These are phyloP conservation scores for Sporothrix phasma DNA, from an alignment of 2,329 filamentous ascomycete species.

Conservation along the genomic window DNA sequence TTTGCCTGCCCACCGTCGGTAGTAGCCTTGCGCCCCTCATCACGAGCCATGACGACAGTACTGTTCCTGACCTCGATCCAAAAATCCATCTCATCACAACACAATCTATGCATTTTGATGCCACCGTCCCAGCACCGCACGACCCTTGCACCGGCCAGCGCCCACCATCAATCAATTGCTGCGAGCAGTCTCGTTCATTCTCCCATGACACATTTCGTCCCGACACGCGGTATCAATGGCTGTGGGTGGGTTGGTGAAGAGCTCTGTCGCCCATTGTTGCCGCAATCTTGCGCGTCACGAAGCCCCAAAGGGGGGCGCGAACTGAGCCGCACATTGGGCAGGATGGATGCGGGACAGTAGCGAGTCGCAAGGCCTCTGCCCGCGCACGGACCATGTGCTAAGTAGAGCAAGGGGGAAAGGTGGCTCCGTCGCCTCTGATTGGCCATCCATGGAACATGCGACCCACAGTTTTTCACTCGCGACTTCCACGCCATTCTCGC, in stretches of 20 bases:
- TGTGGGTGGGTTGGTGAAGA: neutral
- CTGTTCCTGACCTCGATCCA: neutral
- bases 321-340: neutral
- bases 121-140: neutral
- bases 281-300: neutral
- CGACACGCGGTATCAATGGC: neutral
- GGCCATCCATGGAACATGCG: neutral
- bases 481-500: constrained; percentile 10
- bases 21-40: constrained; percentile 9
- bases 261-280: neutral
- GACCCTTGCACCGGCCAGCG: neutral
- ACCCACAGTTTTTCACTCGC: constrained; percentile 11
- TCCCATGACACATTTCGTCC: neutral
- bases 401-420: constrained; percentile 10
- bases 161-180: neutral
- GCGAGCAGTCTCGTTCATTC: neutral
- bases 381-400: neutral
- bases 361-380: constrained; percentile 3
- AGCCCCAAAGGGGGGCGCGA: neutral
- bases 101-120: neutral
- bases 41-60: constrained; percentile 2
- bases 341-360: neutral
- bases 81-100: neutral
- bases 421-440: neutral
- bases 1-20: constrained; percentile 10